Evolutionary conservation across 2,329 filamentous ascomycete species (phyloP), one percentile per base, ranked within the genome.

Genomic region (Aureobasidium sp.): DNA sequence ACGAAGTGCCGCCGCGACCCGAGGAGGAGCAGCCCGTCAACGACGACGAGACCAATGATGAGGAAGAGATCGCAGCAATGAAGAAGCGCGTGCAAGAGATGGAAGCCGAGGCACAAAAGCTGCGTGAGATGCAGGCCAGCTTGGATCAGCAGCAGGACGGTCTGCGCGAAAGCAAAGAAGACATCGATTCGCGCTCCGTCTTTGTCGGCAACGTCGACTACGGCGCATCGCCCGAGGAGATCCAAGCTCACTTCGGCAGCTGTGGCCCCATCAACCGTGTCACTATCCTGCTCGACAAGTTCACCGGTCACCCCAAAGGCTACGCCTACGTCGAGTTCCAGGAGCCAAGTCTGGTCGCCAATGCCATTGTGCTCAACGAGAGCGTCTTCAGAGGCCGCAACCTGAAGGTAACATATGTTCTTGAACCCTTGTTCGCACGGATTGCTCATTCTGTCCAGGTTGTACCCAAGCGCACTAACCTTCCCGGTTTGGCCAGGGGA

Each of bases 131-230:
- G 77, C 79, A 84, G 48, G 80, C 79, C 17, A 81, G 69, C 60
- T 82, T 97, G 65, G 93, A 97, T 74, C 86, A 92, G 73, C 89
- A 94, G 70, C 87, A 85, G 65, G 86, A 91, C 66, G 90, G 90
- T 68, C 81, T 94, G 64, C 85, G 88, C 67, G 94, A 97, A 73
- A 91, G 92, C 78, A 96, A 95, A 77, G 92, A 97, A 74, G 95
- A 97, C 68, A 86, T 99, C 63, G 94, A 99, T 77, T 87, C 87
- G 67, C 87, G 94, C 70, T 97, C 91, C 77, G 91, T 99, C 76
- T 99, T 99, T 74, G 94, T 99, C 48, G 94, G 94, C 68, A 99
- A 99, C 70, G 94, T 99, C 67, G 94, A 99, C 77, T 99, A 99
- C 76, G 92, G 90, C 65, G 92, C 93, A 24, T 95, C 91, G 31